Evolutionary conservation across 805 yeast species (phyloP).

Genomic region (Candida glaebosa): DNA sequence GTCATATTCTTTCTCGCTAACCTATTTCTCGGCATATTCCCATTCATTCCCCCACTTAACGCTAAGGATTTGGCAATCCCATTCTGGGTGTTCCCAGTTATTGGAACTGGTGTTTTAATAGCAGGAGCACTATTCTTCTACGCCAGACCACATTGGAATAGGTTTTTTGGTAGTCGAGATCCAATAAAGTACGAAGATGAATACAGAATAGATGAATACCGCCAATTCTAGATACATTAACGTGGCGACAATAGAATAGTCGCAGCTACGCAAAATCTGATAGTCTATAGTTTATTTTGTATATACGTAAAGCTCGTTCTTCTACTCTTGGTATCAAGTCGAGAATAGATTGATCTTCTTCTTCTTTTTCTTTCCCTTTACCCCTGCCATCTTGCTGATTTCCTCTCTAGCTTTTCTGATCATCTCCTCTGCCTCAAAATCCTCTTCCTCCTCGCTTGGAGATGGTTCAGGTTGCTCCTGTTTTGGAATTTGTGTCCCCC

Average conservation of each 20-base stretch:
- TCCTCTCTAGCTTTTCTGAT: constrained; percentile 50
- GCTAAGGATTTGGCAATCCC: constrained; percentile 36
- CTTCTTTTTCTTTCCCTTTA: constrained; percentile 44
- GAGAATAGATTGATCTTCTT: constrained; percentile 39
- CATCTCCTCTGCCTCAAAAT: constrained; percentile 49
- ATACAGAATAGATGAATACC: constrained; percentile 1
- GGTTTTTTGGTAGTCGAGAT: constrained; percentile 4
- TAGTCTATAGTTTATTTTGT: no score
- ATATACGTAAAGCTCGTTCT: no score
- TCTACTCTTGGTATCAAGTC: constrained; percentile 4
- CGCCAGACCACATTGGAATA: background rate
- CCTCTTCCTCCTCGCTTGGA: constrained; percentile 27
- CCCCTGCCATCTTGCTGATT: constrained; percentile 25
- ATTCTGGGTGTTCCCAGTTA: constrained; percentile 55
- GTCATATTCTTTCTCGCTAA: constrained; percentile 43
- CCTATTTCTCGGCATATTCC: constrained; percentile 50
- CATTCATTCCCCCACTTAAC: constrained; percentile 53
- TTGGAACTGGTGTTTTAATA: constrained; percentile 45
- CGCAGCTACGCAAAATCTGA: no score
- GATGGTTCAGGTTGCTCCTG: constrained; percentile 19
- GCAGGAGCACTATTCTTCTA: constrained; percentile 34
- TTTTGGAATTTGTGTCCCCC: constrained; percentile 68
- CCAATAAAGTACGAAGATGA: constrained; percentile 14
- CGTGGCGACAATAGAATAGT: no score
- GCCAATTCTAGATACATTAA: no score